These are phyloP conservation scores for Talaromyces piceae DNA, from an alignment of 2,329 filamentous ascomycete genomes.

Conservation along the genomic window DNA sequence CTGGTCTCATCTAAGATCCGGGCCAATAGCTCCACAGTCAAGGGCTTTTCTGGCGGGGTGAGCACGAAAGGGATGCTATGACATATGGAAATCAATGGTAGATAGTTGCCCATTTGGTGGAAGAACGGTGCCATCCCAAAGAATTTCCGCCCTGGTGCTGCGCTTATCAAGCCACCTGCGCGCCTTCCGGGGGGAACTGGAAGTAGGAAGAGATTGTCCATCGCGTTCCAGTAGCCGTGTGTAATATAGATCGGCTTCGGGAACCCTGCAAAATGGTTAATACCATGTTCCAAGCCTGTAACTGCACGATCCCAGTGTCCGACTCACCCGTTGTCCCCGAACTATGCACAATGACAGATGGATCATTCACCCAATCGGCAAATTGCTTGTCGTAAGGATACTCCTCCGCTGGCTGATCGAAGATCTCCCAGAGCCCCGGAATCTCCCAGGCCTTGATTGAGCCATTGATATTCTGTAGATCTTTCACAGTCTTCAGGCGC, in stretches of 20 bases:
- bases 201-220: conserved; percentile 9
- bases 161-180: conserved; percentile 7
- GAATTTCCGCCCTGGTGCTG: background rate
- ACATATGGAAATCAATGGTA: conserved; percentile 15
- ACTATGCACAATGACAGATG: conserved; percentile 26
- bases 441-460: conserved; percentile 10
- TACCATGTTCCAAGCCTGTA: conserved; percentile 27
- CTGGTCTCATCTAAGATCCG: conserved; percentile 14
- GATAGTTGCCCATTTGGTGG: conserved; percentile 21
- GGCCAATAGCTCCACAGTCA: conserved; percentile 17
- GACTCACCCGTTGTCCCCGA: conserved; percentile 30
- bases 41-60: conserved; percentile 19
- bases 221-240: conserved; percentile 18
- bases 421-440: conserved; percentile 13
- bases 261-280: conserved; percentile 16
- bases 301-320: background rate
- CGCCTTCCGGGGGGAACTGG: conserved; percentile 8
- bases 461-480: conserved; percentile 11
- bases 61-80: conserved; percentile 14
- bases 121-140: conserved; percentile 20
- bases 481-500: conserved; percentile 33
- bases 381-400: conserved; percentile 17
- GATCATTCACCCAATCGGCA: conserved; percentile 17
- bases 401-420: conserved; percentile 7
- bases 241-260: conserved; percentile 25